Conservation (phyloP, 805 yeast genomes). For the Barnettozyma sp. region DNA sequence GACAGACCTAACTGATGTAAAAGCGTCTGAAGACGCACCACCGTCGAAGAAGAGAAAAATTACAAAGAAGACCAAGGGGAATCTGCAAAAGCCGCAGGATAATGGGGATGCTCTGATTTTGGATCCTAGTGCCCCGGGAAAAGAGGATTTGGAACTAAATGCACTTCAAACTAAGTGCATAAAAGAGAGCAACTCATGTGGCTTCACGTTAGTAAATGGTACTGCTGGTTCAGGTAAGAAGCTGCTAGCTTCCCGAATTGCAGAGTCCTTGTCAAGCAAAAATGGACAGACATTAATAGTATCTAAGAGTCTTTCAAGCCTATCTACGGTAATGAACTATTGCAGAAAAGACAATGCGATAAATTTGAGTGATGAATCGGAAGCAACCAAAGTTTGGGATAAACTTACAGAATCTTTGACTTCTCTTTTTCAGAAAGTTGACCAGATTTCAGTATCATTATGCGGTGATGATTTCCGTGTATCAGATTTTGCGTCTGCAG, state of each 20-base stretch:
- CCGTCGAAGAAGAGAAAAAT: no score
- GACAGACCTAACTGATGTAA: background rate
- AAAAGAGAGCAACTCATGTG: slow-evolving; percentile 26
- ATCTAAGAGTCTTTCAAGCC: slow-evolving; percentile 3
- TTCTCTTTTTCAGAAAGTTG: slow-evolving; percentile 22
- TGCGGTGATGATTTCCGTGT: slow-evolving; percentile 32
- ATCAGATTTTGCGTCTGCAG: slow-evolving; percentile 32
- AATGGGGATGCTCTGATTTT: background rate
- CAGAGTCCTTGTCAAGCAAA: slow-evolving; percentile 19
- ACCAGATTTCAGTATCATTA: slow-evolving; percentile 25
- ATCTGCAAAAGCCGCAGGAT: background rate
- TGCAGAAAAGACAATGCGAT: background rate
- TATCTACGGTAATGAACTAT: background rate
- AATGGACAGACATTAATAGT: slow-evolving; percentile 13
- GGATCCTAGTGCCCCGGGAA: no score
- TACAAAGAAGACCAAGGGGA: no score
- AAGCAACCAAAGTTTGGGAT: background rate
- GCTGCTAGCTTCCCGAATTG: slow-evolving; percentile 21
- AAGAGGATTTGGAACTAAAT: background rate
- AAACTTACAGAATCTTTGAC: slow-evolving; percentile 11
- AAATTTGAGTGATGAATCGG: slow-evolving; percentile 9
- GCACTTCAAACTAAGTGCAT: background rate
- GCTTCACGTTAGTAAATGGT: slow-evolving; percentile 41
- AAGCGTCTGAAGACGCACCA: no score
- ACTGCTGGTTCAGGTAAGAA: slow-evolving; percentile 52